Percentiles rank a stretch among this genome's conserved stretches.
These are phyloP conservation scores for Endotrypanum monterogeii DNA, from an alignment of 208 protist species.

Conservation along the genomic window DNA sequence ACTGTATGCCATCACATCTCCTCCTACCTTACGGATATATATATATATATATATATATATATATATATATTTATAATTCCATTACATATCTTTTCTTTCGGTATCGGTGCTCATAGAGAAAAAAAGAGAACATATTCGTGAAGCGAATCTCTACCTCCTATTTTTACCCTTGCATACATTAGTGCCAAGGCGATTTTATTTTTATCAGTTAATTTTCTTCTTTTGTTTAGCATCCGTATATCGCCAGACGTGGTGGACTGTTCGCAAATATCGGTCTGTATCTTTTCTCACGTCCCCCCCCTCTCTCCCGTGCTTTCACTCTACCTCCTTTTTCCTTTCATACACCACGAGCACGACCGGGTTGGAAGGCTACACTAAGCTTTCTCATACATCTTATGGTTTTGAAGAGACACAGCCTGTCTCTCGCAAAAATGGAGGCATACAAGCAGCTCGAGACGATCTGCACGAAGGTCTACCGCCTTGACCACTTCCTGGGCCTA, in stretches of 20 bases:
- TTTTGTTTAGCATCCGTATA: too few species aligned
- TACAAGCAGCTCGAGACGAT: conserved; percentile 70
- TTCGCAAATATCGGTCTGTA: too few species aligned
- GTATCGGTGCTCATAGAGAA: background rate
- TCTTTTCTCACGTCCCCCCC: too few species aligned
- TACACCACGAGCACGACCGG: background rate
- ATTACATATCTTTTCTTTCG: background rate
- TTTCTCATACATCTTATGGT: conserved; percentile 11
- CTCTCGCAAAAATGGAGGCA: conserved; percentile 50
- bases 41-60: background rate
- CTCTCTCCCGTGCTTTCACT: too few species aligned
- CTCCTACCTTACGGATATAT: too few species aligned
- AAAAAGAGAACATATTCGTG: too few species aligned
- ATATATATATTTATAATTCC: background rate
- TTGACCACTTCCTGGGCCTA: conserved; percentile 52
- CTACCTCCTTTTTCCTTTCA: background rate
- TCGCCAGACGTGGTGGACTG: background rate
- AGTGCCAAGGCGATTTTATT: background rate
- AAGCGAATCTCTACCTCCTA: too few species aligned
- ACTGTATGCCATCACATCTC: too few species aligned
- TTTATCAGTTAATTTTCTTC: background rate
- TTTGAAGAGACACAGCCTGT: background rate
- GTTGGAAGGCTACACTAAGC: background rate
- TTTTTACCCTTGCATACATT: too few species aligned
- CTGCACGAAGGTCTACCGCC: conserved; percentile 60